A percentile compares a stretch with the other conserved stretches of the same genome.
phyloP scores from a whole-genome alignment of 345 rosid species.

The Toxicodendron radicans region DNA sequence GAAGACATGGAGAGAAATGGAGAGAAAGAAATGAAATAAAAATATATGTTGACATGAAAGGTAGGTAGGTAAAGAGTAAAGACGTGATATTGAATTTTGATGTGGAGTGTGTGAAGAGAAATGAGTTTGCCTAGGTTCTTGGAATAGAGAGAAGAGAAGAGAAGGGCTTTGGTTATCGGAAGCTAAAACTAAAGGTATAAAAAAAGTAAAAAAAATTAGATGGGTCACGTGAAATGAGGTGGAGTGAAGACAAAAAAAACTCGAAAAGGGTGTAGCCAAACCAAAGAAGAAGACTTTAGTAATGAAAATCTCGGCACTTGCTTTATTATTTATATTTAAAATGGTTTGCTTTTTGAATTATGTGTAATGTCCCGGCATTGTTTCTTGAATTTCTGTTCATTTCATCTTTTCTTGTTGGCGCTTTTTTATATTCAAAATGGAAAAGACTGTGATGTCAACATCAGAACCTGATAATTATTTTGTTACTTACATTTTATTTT shows the following conservation, averaged over 20 bases:
- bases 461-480: too few relatives aligned
- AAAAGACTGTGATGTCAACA: too few relatives aligned
- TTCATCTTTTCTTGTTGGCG: too few relatives aligned
- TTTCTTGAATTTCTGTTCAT: background rate
- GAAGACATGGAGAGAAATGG: conserved; percentile 17
- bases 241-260: conserved; percentile 25
- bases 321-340: background rate
- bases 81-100: conserved; percentile 5
- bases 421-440: too few relatives aligned
- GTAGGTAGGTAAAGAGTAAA: background rate
- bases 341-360: conserved; percentile 4
- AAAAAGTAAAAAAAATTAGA: too few relatives aligned
- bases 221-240: conserved; percentile 37
- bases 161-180: background rate
- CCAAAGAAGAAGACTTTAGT: background rate
- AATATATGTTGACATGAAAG: background rate
- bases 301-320: background rate
- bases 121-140: conserved; percentile 14
- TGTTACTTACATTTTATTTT: too few relatives aligned
- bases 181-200: too few relatives aligned
- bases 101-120: background rate
- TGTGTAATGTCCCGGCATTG: too few relatives aligned
- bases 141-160: background rate
- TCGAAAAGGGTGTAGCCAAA: background rate
- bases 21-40: background rate